A percentile compares a stretch with the other conserved stretches of the same genome.
phyloP scores from a whole-genome alignment of 768 basidiomycete species.

The Asterophora lycoperdoides region DNA sequence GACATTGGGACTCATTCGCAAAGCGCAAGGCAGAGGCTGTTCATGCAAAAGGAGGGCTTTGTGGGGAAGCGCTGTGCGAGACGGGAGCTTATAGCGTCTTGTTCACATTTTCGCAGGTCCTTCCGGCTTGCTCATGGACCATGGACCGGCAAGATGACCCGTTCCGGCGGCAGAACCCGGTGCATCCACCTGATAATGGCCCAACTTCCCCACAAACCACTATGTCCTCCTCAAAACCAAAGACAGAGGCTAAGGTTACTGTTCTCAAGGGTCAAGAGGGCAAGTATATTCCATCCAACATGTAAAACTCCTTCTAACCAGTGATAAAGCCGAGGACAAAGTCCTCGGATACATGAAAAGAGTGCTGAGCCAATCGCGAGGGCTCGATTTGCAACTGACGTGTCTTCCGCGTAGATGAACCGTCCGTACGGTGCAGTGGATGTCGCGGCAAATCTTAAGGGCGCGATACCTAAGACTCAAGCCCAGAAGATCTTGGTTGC shows the following conservation, averaged over 20 bases:
- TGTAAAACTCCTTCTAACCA: background rate
- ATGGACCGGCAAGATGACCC: slow-evolving; percentile 8
- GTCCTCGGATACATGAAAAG: slow-evolving; percentile 76
- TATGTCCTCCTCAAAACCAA: slow-evolving; percentile 50
- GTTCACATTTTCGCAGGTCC: slow-evolving; percentile 3
- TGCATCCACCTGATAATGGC: background rate
- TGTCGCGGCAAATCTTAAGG: slow-evolving; percentile 87
- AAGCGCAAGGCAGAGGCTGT: slow-evolving; percentile 20
- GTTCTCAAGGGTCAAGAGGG: slow-evolving; percentile 77
- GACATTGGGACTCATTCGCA: slow-evolving; percentile 62
- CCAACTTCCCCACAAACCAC: slow-evolving; percentile 1
- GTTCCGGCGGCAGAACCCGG: slow-evolving; percentile 10
- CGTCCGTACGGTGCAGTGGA: slow-evolving; percentile 93
- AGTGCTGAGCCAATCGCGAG: slow-evolving; percentile 31
- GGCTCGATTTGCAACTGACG: slow-evolving; percentile 6
- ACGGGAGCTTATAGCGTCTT: background rate
- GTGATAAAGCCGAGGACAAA: slow-evolving; percentile 60
- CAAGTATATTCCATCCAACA: slow-evolving; percentile 15
- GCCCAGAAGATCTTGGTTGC: slow-evolving; percentile 79
- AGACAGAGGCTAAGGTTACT: slow-evolving; percentile 49
- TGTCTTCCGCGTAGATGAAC: slow-evolving; percentile 60
- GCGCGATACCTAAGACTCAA: slow-evolving; percentile 77
- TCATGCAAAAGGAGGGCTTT: slow-evolving; percentile 27
- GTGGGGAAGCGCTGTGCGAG: background rate
- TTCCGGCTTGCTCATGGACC: background rate